phyloP scores from a whole-genome alignment of 2,329 filamentous ascomycete species.

The Diplodia intermedia region DNA sequence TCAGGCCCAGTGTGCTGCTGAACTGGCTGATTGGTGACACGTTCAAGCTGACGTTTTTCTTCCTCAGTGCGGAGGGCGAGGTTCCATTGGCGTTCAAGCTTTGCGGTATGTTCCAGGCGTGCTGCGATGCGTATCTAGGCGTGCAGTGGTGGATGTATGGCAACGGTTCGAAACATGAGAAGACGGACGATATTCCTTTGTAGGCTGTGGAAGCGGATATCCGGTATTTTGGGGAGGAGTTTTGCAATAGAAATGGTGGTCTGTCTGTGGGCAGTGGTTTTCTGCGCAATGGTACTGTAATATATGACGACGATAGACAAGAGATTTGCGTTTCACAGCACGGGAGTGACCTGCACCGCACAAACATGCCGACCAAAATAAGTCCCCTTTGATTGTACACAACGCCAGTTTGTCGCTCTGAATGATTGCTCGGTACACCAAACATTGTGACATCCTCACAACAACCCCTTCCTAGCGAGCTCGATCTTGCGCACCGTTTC shows the following conservation, averaged over 20 bases:
- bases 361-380: neutral
- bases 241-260: conserved; percentile 1
- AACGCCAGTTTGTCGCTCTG: conserved; percentile 17
- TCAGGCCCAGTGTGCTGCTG: conserved; percentile 75
- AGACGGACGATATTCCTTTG: conserved; percentile 23
- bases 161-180: conserved; percentile 38
- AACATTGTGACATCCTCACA: conserved; percentile 55
- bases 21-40: conserved; percentile 82
- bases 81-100: conserved; percentile 83
- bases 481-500: conserved; percentile 79
- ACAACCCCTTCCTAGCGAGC: conserved; percentile 76
- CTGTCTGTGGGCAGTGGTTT: neutral
- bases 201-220: neutral
- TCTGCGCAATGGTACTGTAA: conserved; percentile 3
- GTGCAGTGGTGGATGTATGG: conserved; percentile 66
- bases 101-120: conserved; percentile 81
- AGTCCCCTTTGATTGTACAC: neutral
- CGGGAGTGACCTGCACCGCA: neutral
- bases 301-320: conserved; percentile 18
- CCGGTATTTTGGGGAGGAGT: neutral
- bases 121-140: conserved; percentile 76
- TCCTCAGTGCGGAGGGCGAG: conserved; percentile 72
- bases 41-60: conserved; percentile 82
- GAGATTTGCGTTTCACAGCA: neutral
- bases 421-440: neutral